Base-by-base conservation (phyloP, 139 green algal genomes). In the Trebouxia sp. region DNA sequence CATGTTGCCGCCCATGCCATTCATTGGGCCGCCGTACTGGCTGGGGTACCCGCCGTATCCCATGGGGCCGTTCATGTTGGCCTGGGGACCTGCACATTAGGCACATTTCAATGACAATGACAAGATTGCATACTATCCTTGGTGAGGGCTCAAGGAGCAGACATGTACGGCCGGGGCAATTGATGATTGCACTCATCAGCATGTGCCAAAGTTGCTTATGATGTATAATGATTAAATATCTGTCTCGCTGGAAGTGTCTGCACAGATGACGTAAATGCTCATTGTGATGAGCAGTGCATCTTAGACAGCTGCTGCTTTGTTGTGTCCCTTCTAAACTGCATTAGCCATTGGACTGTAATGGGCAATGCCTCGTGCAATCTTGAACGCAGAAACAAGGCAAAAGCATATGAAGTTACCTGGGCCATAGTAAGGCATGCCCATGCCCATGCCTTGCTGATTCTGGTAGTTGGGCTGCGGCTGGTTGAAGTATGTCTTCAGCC, bases 21-120 rank as follows among this genome's bases (percentile, higher is more conserved):
- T 72, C 62, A 72, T 72, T 45, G 62, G 62, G 62, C 32, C 62
- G n/a, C 62, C 62, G 28, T 72, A 72, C 62, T 72, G 62, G 62
- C 43, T 72, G 62, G 62, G 62, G 62, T 72, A 72, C 47, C 47
- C n/a, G n/a, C n/a, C 47, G 15, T 72, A 72, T 6, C 69, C 69
- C 69, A 77, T 77, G 24, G 69, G 69, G 42, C 69, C 69, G 55
- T 77, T 77, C 69, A 77, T 77, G 62, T 72, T 72, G n/a, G 32
- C 47, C 47, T 53, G 62, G n/a, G 37, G 62, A 17, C n/a, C 62
- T 72, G 12, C 62, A 70, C n/a, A 43, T 24, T 9, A 42, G 9
- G 42, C 5, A 9, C 1, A n/a, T n/a, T n/a, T n/a, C n/a, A 45
- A 72, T 11, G 35, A 28, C 35, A 42, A 22, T 6, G 20, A 45